Evolutionary conservation across 2,329 filamentous ascomycete genomes (phyloP), one percentile per base, ranked within the genome.

Genomic region (Monosporascus sp.): DNA sequence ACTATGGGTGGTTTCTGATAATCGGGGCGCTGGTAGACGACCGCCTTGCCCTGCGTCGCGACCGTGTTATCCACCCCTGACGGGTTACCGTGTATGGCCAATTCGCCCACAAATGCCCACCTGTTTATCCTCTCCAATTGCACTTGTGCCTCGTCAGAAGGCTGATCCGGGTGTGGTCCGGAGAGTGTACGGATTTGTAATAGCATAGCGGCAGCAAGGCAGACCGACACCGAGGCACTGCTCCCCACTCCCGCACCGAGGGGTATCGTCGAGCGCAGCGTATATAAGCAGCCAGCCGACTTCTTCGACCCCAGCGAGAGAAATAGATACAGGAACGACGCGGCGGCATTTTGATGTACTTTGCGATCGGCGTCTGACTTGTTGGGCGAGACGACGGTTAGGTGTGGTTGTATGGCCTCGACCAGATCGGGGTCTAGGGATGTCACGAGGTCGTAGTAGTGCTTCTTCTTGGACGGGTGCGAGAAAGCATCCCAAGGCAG

Each of bases 51-150:
- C 64, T 95, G 89, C 14, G 92, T 89, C 14, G 93, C 82, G 27
- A 99, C 93, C 3, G 94, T 99, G 70, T 99, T 99, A 72, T 99
- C 94, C 44, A 99, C 90, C 0, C 94, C 94, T 0, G 90, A 96
- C 1, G 94, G 94, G 65, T 96, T 97, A 38, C 93, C 94, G 67
- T 99, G 94, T 57, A 97, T 97, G 72, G 91, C 94, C 84, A 97
- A 88, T 70, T 99, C 94, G 24, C 88, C 88, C 1, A 99, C 94
- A 70, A 97, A 97, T 0, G 94, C 92, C 94, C 95, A 99, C 56
- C 89, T 83, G 71, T 99, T 99, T 73, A 99, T 97, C 58, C 93
- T 85, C 73, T 97, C 92, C 31, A 97, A 81, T 68, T 99, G 93
- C 44, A 91, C 72, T 54, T 89, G 85, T n/a, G 90, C 90, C 72